phyloP scores from a whole-genome alignment of 148 eudicot genomes.

The Vaccinium vitisidaea region DNA sequence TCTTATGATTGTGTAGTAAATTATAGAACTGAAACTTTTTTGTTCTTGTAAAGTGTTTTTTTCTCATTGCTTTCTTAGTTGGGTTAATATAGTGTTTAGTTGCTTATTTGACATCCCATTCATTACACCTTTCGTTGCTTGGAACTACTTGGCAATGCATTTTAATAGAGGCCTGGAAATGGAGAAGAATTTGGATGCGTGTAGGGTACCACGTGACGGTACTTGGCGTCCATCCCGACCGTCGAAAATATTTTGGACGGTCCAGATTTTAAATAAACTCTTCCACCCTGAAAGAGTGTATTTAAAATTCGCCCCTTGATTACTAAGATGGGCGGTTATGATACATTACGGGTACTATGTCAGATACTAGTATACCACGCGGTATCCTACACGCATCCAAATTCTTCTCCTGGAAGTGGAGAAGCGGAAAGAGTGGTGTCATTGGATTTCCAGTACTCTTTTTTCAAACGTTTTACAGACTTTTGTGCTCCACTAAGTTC shows the following conservation, averaged over 20 bases:
- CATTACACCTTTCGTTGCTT: background rate
- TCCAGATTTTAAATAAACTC: too few relatives aligned
- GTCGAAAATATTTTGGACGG: too few relatives aligned
- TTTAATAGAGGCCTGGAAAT: background rate
- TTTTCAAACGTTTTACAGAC: background rate
- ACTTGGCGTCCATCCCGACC: too few relatives aligned
- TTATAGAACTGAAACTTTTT: background rate
- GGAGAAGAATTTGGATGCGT: too few relatives aligned
- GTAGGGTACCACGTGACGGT: too few relatives aligned
- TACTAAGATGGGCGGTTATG: too few relatives aligned
- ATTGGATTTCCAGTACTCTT: background rate
- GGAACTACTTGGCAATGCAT: background rate
- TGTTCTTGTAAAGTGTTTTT: background rate
- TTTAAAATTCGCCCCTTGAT: too few relatives aligned
- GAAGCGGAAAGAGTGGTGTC: background rate
- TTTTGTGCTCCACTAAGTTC: background rate
- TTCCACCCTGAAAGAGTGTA: too few relatives aligned
- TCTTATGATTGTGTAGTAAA: background rate
- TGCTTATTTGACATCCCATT: background rate
- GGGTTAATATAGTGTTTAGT: background rate
- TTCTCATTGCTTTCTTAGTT: background rate
- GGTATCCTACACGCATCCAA: too few relatives aligned
- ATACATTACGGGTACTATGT: too few relatives aligned
- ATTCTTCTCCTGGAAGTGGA: background rate
- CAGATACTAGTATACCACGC: too few relatives aligned